Conservation (phyloP, 2,329 filamentous ascomycete species). For the Rutstroemia sydowiana region DNA sequence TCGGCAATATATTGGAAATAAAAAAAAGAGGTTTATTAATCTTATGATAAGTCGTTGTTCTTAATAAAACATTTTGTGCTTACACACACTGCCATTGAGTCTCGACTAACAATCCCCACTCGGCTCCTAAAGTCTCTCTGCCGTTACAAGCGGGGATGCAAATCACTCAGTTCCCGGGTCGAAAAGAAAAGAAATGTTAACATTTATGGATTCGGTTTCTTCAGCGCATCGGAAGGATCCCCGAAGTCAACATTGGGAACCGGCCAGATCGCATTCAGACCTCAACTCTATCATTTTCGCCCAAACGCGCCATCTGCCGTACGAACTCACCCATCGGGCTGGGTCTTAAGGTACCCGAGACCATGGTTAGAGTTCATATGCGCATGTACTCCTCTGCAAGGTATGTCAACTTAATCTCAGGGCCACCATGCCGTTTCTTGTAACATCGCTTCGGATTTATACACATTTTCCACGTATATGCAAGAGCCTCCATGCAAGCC, state of each 20-base stretch:
- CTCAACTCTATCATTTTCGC: neutral
- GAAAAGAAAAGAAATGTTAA: constrained; percentile 2
- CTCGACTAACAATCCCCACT: neutral
- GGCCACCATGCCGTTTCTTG: constrained; percentile 2
- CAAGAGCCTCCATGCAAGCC: too few species aligned
- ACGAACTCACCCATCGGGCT: neutral
- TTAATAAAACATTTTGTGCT: neutral
- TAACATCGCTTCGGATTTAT: constrained; percentile 2
- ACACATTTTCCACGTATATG: constrained; percentile 6
- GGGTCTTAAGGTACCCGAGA: constrained; percentile 8
- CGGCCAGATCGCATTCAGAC: neutral
- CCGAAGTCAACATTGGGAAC: too few species aligned
- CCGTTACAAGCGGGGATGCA: constrained; percentile 1
- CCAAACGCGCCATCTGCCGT: constrained; percentile 8
- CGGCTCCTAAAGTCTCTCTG: constrained; percentile 2
- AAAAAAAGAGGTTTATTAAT: neutral
- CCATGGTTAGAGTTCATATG: constrained; percentile 7
- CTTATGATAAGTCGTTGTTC: constrained; percentile 4
- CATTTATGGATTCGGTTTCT: neutral
- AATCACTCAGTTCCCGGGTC: neutral
- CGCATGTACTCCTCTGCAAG: constrained; percentile 5
- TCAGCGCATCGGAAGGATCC: constrained; percentile 1
- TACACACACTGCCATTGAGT: neutral
- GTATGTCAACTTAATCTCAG: constrained; percentile 4
- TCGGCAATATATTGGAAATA: constrained; percentile 1